Base-by-base conservation (phyloP, 192 early-diverging fungal species). In the Umbelopsis sp. region DNA sequence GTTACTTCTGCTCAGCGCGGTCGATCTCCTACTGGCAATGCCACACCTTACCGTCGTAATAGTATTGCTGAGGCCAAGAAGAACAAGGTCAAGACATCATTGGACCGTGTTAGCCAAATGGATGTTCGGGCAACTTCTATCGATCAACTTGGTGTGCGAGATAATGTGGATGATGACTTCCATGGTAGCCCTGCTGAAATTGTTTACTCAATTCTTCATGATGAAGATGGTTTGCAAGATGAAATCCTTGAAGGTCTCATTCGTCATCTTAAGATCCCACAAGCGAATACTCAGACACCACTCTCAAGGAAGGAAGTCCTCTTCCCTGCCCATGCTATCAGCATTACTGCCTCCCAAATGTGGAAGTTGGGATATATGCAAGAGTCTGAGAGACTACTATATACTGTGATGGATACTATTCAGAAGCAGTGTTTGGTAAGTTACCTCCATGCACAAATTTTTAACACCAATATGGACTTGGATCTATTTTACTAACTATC, bases 321-420 rank as follows among this genome's bases (percentile, higher is more conserved):
- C 78, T 98, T 96, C 91, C 96, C 97, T 0, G 93, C 98, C 17
- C 96, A 98, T 68, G 80, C 95, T 36, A 96, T 98, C 66, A 93
- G 96, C 36, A 82, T 91, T 69, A 85, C 87, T 80, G 89, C 92
- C 41, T 89, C 91, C 54, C 93, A 97, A 79, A 90, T 96, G 87
- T 88, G 95, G 84, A 88, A 90, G 78, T 86, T 91, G 77, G 93
- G 95, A 65, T 85, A 95, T 71, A 83, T 91, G 45, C 83, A 87
- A 22, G 90, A 95, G 65, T 95, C 96, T 72, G 92, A 94, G 71
- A 84, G 87, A 20, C 77, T 97, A 7, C 86, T 97, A 81, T 90
- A 91, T 77, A 94, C 93, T 71, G 92, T 95, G 12, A 95, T 98
- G 87, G 87, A 91, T 52, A 86, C 89, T 0, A 84, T 94, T 45